A percentile compares a stretch with the other conserved stretches of the same genome.
phyloP scores from a whole-genome alignment of 768 basidiomycete species.

The Hygrocybe punicea region DNA sequence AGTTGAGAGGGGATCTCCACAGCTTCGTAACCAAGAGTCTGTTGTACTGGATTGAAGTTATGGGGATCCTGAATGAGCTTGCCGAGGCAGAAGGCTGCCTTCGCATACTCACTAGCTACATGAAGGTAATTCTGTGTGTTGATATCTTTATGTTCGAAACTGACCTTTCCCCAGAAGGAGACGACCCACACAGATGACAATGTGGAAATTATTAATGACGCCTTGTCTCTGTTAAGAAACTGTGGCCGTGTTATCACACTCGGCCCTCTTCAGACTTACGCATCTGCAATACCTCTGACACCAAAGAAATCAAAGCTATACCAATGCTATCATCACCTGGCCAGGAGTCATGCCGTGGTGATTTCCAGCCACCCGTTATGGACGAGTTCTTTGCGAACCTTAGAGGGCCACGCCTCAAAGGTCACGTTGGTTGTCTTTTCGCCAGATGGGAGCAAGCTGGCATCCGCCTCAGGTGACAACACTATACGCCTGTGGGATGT shows the following conservation, averaged over 20 bases:
- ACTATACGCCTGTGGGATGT: constrained; percentile 5
- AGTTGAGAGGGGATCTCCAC: neutral
- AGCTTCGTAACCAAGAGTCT: neutral
- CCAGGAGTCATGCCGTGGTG: neutral
- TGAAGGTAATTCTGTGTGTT: neutral
- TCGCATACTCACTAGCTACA: neutral
- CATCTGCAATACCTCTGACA: neutral
- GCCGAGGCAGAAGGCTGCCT: neutral
- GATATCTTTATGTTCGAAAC: neutral
- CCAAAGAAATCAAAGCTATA: neutral
- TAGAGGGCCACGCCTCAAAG: neutral
- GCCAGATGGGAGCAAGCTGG: neutral
- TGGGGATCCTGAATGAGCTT: neutral
- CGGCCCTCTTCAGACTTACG: neutral
- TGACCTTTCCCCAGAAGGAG: neutral
- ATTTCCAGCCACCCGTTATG: neutral
- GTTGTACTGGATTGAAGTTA: neutral
- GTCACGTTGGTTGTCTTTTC: neutral
- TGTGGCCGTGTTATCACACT: neutral
- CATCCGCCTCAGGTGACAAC: neutral
- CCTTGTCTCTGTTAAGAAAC: neutral
- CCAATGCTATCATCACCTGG: neutral
- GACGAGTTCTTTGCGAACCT: neutral
- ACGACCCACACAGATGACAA: neutral
- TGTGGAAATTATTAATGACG: neutral